phyloP scores from a whole-genome alignment of 306 rosid genomes.

The Cucurbita pepo region DNA sequence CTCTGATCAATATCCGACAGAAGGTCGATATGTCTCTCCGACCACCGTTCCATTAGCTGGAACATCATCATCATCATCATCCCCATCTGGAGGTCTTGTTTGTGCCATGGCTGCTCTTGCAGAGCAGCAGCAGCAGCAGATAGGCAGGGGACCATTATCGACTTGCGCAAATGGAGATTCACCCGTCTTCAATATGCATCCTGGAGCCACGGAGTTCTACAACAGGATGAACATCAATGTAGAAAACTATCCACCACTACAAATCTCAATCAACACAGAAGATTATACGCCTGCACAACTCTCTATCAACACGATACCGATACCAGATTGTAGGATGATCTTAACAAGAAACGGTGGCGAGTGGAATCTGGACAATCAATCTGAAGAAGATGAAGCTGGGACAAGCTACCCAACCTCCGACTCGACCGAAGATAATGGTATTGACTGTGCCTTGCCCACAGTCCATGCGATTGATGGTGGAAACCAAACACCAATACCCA shows the following conservation, averaged over 20 bases:
- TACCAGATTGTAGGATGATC: slow-evolving; percentile 18
- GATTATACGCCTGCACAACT: slow-evolving; percentile 36
- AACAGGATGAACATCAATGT: slow-evolving; percentile 33
- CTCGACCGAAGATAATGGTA: slow-evolving; percentile 32
- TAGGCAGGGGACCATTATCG: slow-evolving; percentile 38
- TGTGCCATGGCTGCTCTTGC: slow-evolving; percentile 97
- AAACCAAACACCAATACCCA: slow-evolving; percentile 33
- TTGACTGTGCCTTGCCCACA: slow-evolving; percentile 20
- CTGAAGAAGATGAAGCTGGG: slow-evolving; percentile 41
- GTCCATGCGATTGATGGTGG: slow-evolving; percentile 35
- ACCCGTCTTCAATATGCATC: slow-evolving; percentile 33
- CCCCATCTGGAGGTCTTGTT: slow-evolving; percentile 88
- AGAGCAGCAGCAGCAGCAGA: slow-evolving; percentile 95
- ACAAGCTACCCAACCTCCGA: slow-evolving; percentile 45
- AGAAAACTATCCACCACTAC: slow-evolving; percentile 25
- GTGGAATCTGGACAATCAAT: slow-evolving; percentile 42
- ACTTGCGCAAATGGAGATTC: slow-evolving; percentile 20
- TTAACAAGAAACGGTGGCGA: slow-evolving; percentile 31
- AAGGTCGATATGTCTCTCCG: slow-evolving; percentile 30
- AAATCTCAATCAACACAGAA: slow-evolving; percentile 19
- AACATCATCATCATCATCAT: slow-evolving; percentile 50
- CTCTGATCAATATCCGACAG: slow-evolving; percentile 28
- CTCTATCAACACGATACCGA: slow-evolving; percentile 20
- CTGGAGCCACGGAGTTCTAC: slow-evolving; percentile 42
- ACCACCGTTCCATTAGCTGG: slow-evolving; percentile 30